Evolutionary conservation across 768 basidiomycete species (phyloP).

Genomic region (Boletus speciosus): DNA sequence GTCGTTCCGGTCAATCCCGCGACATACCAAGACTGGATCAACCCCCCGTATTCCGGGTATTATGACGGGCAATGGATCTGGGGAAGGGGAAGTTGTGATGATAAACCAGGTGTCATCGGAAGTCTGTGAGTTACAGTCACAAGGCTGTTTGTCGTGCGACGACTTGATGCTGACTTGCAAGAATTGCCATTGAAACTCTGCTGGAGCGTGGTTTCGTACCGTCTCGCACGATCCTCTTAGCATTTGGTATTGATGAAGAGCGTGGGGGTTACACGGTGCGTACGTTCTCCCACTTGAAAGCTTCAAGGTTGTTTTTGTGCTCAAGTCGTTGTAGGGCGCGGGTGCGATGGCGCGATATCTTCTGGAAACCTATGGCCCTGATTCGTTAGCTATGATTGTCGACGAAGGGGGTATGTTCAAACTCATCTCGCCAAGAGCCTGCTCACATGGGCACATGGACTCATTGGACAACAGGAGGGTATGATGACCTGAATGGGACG

Average conservation of each 20-base stretch:
- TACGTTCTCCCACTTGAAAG: background rate
- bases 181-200: constrained; percentile 27
- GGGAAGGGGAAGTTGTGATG: constrained; percentile 47
- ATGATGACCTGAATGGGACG: constrained; percentile 25
- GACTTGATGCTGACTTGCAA: constrained; percentile 1
- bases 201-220: constrained; percentile 30
- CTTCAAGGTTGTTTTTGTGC: background rate
- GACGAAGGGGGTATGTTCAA: constrained; percentile 50
- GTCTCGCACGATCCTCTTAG: constrained; percentile 31
- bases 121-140: constrained; percentile 29
- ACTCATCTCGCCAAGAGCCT: background rate
- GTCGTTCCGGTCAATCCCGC: constrained; percentile 49
- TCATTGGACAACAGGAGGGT: constrained; percentile 25
- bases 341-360: constrained; percentile 37
- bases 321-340: constrained; percentile 37
- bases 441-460: background rate
- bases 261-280: constrained; percentile 37
- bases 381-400: constrained; percentile 51
- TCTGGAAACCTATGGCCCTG: constrained; percentile 42
- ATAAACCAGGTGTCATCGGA: constrained; percentile 38
- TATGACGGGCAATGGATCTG: constrained; percentile 44
- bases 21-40: constrained; percentile 43
- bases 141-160: no score
- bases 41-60: constrained; percentile 50
- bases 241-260: constrained; percentile 47